These are phyloP conservation scores for Sugiyamaella neomexicana DNA, from an alignment of 1,139 yeast species.

Conservation along the genomic window DNA sequence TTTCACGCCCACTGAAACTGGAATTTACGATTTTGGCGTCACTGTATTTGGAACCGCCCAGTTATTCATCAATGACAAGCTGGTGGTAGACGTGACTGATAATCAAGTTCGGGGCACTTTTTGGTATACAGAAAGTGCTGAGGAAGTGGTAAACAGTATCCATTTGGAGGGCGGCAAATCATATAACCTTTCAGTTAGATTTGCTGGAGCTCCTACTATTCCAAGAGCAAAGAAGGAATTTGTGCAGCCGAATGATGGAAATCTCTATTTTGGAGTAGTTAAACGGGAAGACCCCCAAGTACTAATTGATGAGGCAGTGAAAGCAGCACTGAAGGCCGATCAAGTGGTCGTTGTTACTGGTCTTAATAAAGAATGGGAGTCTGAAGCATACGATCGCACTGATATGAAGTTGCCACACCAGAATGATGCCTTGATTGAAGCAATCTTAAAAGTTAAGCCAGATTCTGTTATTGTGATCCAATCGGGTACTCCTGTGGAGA, in stretches of 20 bases:
- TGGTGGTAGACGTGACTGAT: conserved; percentile 58
- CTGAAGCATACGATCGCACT: conserved; percentile 53
- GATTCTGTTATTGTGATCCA: conserved; percentile 58
- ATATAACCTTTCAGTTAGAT: conserved; percentile 51
- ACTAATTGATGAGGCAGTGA: conserved; percentile 43
- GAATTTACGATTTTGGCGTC: conserved; percentile 55
- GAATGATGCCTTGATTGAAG: conserved; percentile 50
- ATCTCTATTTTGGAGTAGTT: conserved; percentile 8
- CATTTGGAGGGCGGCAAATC: conserved; percentile 46
- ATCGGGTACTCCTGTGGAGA: conserved; percentile 61
- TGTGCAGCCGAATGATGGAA: conserved; percentile 10
- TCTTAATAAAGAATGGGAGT: conserved; percentile 51
- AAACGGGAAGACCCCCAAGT: conserved; percentile 8
- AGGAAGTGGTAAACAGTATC: conserved; percentile 47
- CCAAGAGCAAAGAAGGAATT: conserved; percentile 14
- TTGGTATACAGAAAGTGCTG: conserved; percentile 53
- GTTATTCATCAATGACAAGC: conserved; percentile 51
- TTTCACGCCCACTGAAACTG: conserved; percentile 50
- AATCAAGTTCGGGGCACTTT: conserved; percentile 51
- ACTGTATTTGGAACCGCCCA: conserved; percentile 55
- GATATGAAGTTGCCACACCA: conserved; percentile 51
- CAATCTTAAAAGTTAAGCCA: conserved; percentile 50
- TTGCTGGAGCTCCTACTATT: conserved; percentile 23
- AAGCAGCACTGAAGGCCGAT: conserved; percentile 48
- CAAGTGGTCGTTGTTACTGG: conserved; percentile 51